Evolutionary conservation across 305 asterid species (phyloP).

Genomic region (Lippia alba): DNA sequence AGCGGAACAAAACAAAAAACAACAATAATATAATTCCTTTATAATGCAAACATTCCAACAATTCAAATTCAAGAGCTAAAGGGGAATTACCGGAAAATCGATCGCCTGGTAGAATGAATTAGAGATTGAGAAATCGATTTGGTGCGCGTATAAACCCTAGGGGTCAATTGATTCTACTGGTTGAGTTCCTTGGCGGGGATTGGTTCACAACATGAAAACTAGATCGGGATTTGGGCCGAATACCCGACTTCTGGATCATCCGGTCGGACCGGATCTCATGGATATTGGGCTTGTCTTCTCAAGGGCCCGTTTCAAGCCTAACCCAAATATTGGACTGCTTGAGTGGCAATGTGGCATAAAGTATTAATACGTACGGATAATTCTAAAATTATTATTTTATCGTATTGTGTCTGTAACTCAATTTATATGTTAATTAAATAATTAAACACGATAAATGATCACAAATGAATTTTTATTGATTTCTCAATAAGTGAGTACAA

Average conservation of each 20-base stretch:
- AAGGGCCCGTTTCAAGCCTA: too few relatives aligned
- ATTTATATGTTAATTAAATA: too few relatives aligned
- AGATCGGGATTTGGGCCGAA: slow-evolving; percentile 13
- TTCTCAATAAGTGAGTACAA: too few relatives aligned
- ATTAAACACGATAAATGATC: too few relatives aligned
- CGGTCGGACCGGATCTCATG: neutral
- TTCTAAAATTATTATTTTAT: too few relatives aligned
- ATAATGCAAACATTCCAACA: neutral
- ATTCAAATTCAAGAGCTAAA: neutral
- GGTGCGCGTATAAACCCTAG: slow-evolving; percentile 36
- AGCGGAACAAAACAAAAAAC: neutral
- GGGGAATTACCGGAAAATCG: slow-evolving; percentile 16
- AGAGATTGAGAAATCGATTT: neutral
- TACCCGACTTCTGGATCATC: neutral
- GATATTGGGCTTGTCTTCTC: neutral
- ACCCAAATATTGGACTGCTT: too few relatives aligned
- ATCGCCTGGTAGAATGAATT: slow-evolving; percentile 24
- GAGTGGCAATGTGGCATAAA: too few relatives aligned
- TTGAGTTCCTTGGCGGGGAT: neutral
- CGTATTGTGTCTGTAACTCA: too few relatives aligned
- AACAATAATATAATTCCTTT: neutral
- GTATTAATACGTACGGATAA: too few relatives aligned
- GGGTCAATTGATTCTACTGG: slow-evolving; percentile 20
- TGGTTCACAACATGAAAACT: neutral
- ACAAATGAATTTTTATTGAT: too few relatives aligned